A percentile compares a stretch with the other conserved stretches of the same genome.
Conservation (phyloP, 2,329 filamentous ascomycete genomes). For the Pseudogymnoascus sp. region DNA sequence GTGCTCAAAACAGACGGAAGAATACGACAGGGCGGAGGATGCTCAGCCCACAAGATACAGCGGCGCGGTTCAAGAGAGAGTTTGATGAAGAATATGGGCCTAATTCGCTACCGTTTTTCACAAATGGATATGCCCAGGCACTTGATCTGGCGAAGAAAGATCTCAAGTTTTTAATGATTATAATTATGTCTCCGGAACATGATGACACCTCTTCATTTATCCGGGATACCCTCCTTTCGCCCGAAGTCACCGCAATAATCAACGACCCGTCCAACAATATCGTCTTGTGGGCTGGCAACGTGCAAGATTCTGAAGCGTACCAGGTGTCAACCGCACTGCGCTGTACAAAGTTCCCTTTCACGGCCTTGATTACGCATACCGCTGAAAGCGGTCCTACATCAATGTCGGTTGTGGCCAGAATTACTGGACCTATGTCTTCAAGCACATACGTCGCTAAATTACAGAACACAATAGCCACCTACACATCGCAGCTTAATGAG, state of each 20-base stretch:
- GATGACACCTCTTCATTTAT: conserved; percentile 82
- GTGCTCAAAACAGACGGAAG: conserved; percentile 45
- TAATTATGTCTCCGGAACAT: conserved; percentile 86
- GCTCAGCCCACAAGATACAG: conserved; percentile 77
- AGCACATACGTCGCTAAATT: conserved; percentile 69
- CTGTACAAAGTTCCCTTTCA: conserved; percentile 89
- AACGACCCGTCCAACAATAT: conserved; percentile 69
- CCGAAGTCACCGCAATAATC: conserved; percentile 66
- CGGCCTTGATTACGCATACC: conserved; percentile 77
- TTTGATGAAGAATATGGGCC: conserved; percentile 89
- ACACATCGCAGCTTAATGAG: conserved; percentile 65
- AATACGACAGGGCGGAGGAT: conserved; percentile 64
- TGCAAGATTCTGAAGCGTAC: conserved; percentile 88
- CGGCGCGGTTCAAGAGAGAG: conserved; percentile 79
- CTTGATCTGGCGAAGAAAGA: conserved; percentile 85
- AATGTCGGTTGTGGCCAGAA: conserved; percentile 81
- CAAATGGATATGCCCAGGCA: conserved; percentile 85
- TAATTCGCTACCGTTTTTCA: conserved; percentile 66
- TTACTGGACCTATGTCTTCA: conserved; percentile 63
- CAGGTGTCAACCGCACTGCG: conserved; percentile 81
- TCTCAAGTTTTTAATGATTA: conserved; percentile 80
- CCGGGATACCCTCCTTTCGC: conserved; percentile 69
- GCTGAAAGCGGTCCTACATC: conserved; percentile 74
- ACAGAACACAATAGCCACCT: conserved; percentile 62
- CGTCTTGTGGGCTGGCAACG: conserved; percentile 85